Conservation (phyloP, 2,329 filamentous ascomycete genomes). For the Ceratocystis huliohia region DNA sequence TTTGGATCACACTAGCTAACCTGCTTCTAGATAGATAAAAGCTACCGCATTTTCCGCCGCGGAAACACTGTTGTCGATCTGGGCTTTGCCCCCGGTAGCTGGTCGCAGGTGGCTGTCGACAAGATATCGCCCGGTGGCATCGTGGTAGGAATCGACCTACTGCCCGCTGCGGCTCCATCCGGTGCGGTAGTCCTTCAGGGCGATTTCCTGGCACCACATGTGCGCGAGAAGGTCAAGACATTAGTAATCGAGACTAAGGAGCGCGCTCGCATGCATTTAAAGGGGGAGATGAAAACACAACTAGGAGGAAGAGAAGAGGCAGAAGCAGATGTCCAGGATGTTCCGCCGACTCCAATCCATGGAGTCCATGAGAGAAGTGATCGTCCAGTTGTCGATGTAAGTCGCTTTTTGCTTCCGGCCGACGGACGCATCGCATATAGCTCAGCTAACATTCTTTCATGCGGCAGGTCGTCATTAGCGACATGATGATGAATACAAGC, state of each 20-base stretch:
- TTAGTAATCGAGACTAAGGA: slow-evolving; percentile 53
- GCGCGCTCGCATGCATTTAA: slow-evolving; percentile 14
- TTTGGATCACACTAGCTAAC: neutral
- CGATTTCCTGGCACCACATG: slow-evolving; percentile 65
- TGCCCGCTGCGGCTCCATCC: slow-evolving; percentile 78
- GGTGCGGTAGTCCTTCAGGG: slow-evolving; percentile 94
- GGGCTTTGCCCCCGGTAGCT: slow-evolving; percentile 64
- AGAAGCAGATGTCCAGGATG: slow-evolving; percentile 20
- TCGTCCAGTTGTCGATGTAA: slow-evolving; percentile 14
- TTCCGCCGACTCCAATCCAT: neutral
- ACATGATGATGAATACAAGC: slow-evolving; percentile 99
- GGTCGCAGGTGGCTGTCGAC: slow-evolving; percentile 70
- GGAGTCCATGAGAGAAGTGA: neutral
- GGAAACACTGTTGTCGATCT: slow-evolving; percentile 85
- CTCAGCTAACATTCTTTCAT: neutral
- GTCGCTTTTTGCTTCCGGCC: neutral
- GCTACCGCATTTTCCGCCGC: slow-evolving; percentile 62
- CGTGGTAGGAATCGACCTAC: slow-evolving; percentile 84
- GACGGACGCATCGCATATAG: neutral
- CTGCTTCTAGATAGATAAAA: slow-evolving; percentile 57
- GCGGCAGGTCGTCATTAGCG: slow-evolving; percentile 69
- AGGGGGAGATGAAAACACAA: slow-evolving; percentile 21
- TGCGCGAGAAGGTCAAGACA: slow-evolving; percentile 64
- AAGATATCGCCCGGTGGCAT: slow-evolving; percentile 63
- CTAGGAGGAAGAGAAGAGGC: slow-evolving; percentile 22